A percentile compares a stretch with the other conserved stretches of the same genome.
These are phyloP conservation scores for Physcia stellaris DNA, from an alignment of 495 filamentous ascomycete genomes.

Conservation along the genomic window DNA sequence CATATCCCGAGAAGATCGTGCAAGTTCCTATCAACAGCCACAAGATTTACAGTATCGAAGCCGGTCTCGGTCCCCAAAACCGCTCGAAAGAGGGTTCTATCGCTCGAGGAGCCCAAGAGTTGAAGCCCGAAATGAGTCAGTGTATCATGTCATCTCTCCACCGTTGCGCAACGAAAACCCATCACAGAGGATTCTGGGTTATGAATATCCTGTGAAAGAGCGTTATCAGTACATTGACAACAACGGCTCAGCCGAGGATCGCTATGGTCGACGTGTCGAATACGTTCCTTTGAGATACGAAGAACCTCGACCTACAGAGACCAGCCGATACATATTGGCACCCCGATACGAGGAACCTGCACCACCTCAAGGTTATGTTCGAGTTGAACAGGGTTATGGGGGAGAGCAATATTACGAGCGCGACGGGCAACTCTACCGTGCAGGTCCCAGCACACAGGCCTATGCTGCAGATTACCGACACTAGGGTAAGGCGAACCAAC, in stretches of 20 bases:
- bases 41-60: slow-evolving; percentile 4
- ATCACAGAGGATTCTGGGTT: slow-evolving; percentile 5
- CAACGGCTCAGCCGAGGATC: slow-evolving; percentile 3
- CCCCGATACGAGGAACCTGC: slow-evolving; percentile 6
- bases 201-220: slow-evolving; percentile 7
- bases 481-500: too few relatives aligned
- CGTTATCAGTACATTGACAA: slow-evolving; percentile 13
- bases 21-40: background rate
- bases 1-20: too few relatives aligned
- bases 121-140: slow-evolving; percentile 4
- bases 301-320: slow-evolving; percentile 2
- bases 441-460: slow-evolving; percentile 1
- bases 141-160: slow-evolving; percentile 11
- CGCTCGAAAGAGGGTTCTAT: slow-evolving; percentile 12
- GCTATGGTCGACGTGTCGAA: slow-evolving; percentile 9
- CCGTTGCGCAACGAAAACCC: slow-evolving; percentile 5
- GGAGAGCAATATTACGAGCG: slow-evolving; percentile 12
- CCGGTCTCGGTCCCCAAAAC: slow-evolving; percentile 12
- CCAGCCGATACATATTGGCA: slow-evolving; percentile 11
- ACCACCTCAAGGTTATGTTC: slow-evolving; percentile 7
- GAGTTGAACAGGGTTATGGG: slow-evolving; percentile 8
- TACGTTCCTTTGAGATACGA: slow-evolving; percentile 11
- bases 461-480: too few relatives aligned
- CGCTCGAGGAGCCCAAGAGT: slow-evolving; percentile 12
- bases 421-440: slow-evolving; percentile 11